Conservation (phyloP, 495 filamentous ascomycete genomes). For the Trichocladium antarcticum region DNA sequence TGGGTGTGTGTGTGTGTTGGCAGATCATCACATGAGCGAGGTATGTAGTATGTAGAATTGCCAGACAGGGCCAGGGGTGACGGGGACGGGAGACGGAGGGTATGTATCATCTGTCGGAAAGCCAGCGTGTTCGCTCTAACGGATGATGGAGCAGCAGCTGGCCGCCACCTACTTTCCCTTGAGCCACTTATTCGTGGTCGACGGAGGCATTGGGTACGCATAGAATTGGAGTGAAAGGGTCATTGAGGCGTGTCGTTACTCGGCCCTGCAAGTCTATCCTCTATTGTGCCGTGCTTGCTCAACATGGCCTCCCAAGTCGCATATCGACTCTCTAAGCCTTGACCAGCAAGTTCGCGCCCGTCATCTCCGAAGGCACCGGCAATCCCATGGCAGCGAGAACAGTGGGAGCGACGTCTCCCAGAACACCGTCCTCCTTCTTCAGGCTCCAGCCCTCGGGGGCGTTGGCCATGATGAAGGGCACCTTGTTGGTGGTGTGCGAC, state of each 20-base stretch:
- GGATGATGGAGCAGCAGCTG: too few relatives aligned
- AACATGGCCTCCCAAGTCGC: too few relatives aligned
- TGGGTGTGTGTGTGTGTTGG: too few relatives aligned
- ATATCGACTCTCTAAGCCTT: slow-evolving; percentile 41
- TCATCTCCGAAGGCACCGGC: slow-evolving; percentile 83
- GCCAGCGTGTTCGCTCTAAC: too few relatives aligned
- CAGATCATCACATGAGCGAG: too few relatives aligned
- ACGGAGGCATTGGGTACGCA: not conserved
- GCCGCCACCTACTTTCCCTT: too few relatives aligned
- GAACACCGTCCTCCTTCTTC: slow-evolving; percentile 68
- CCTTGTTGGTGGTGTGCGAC: slow-evolving; percentile 92
- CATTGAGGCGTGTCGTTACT: not conserved
- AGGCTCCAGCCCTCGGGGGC: slow-evolving; percentile 82
- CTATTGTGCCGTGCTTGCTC: too few relatives aligned
- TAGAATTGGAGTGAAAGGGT: not conserved
- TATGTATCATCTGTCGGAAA: too few relatives aligned
- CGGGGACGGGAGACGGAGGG: too few relatives aligned
- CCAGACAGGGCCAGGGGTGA: too few relatives aligned
- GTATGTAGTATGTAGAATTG: too few relatives aligned
- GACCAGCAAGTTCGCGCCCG: slow-evolving; percentile 68
- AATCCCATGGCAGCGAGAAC: slow-evolving; percentile 84
- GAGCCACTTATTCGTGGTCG: too few relatives aligned
- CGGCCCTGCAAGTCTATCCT: slow-evolving; percentile 2
- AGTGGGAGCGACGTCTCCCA: slow-evolving; percentile 94
- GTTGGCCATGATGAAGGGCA: slow-evolving; percentile 97